These are phyloP conservation scores for Mycosphaerella sp. DNA, from an alignment of 2,329 filamentous ascomycete genomes.

Conservation along the genomic window DNA sequence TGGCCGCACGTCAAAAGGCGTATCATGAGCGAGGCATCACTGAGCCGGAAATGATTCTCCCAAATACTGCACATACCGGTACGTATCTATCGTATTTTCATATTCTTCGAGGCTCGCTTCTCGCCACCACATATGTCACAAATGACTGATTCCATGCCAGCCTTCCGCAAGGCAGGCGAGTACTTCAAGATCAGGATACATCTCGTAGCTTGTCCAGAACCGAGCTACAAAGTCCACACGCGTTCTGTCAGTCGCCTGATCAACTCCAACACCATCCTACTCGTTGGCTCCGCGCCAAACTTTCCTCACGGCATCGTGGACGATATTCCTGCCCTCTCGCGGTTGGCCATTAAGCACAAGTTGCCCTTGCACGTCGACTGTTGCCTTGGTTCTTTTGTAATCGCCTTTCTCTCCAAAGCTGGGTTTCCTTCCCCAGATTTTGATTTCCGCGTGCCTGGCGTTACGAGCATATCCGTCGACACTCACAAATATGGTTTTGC, in stretches of 20 bases:
- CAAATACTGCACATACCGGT: constrained; percentile 78
- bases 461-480: constrained; percentile 92
- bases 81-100: too few species aligned
- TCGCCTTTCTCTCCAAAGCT: constrained; percentile 87
- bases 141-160: constrained; percentile 32
- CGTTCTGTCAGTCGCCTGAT: constrained; percentile 73
- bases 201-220: constrained; percentile 77
- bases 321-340: constrained; percentile 79
- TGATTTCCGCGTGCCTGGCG: constrained; percentile 89
- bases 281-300: constrained; percentile 93
- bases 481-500: constrained; percentile 99
- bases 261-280: constrained; percentile 87
- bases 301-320: constrained; percentile 98
- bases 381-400: constrained; percentile 90
- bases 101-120: too few species aligned
- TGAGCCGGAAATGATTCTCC: constrained; percentile 96
- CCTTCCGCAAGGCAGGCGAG: constrained; percentile 87
- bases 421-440: constrained; percentile 85
- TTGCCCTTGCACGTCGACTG: constrained; percentile 94
- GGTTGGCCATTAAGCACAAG: constrained; percentile 69
- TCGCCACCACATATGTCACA: too few species aligned
- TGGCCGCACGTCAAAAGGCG: constrained; percentile 84
- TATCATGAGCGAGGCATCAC: constrained; percentile 78
- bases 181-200: constrained; percentile 98
- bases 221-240: constrained; percentile 76